Evolutionary conservation across 257 asterid species (phyloP).

Genomic region (Penstemon davidsonii): DNA sequence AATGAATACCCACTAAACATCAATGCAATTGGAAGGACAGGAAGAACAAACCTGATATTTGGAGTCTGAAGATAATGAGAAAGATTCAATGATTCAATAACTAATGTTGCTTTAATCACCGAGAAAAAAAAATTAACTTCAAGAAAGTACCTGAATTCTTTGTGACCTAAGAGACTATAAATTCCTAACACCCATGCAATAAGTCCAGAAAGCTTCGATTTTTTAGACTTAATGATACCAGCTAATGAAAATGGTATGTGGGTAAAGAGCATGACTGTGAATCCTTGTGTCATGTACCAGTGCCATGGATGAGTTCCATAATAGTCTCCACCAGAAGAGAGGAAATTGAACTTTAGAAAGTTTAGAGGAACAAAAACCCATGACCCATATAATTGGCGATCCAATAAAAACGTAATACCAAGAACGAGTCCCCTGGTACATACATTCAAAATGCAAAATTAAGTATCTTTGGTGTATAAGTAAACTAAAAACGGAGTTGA

Average conservation of each 20-base stretch:
- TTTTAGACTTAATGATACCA: conserved; percentile 65
- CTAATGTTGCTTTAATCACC: too few species aligned
- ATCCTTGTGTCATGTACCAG: conserved; percentile 98
- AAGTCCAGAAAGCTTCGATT: conserved; percentile 77
- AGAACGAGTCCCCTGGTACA: conserved; percentile 75
- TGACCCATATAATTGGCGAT: conserved; percentile 77
- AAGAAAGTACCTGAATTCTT: conserved; percentile 81
- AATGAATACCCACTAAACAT: conserved; percentile 78
- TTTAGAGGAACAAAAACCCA: conserved; percentile 92
- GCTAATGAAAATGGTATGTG: conserved; percentile 68
- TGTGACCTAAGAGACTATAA: conserved; percentile 94
- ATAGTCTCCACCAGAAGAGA: conserved; percentile 95
- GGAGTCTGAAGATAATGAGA: conserved; percentile 48
- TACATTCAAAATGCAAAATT: conserved; percentile 31
- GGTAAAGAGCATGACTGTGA: conserved; percentile 86
- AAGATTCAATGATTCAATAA: conserved; percentile 36
- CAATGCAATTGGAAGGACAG: conserved; percentile 91
- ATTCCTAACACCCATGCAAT: conserved; percentile 83
- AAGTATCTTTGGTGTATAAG: conserved; percentile 9
- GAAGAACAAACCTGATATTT: conserved; percentile 88
- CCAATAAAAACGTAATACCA: conserved; percentile 72
- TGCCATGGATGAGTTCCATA: conserved; percentile 99
- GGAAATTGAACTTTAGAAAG: conserved; percentile 86
- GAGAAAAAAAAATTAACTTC: neutral
- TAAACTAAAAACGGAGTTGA: conserved; percentile 8